Evolutionary conservation across 2,329 filamentous ascomycete species (phyloP), one percentile per base, ranked within the genome.

Genomic region (Bipolaris gigantea): DNA sequence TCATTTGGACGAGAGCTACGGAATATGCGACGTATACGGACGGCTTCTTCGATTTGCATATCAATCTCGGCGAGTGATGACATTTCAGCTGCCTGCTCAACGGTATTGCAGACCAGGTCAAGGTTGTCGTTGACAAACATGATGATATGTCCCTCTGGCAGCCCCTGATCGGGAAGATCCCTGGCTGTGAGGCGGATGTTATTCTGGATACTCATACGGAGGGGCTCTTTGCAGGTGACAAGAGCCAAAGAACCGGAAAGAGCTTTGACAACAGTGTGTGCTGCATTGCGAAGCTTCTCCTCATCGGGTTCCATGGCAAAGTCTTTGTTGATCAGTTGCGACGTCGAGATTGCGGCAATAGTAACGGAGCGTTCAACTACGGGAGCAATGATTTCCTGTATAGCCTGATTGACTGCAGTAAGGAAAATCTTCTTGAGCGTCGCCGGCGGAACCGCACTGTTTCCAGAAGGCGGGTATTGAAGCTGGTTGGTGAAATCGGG

Each of bases 61-160:
- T 99, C 93, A 55, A 99, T 97, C 73, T 99, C 94, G 2, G 90
- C 89, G 35, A 97, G 81, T 9, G 94, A 94, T 57, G 93, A 89
- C 67, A 96, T 90, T 73, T 97, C 93, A 3, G 94, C 95, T 48
- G 94, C 92, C 74, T 94, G 92, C 75, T 99, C 94, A 41, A 99
- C 95, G 59, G 97, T 90, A 64, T 85, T 89, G 70, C 94, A 97
- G 42, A 95, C 93, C 36, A 92, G 83, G 64, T 99, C 94, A 27
- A 99, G 83, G 72, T 99, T 99, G 61, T 95, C 93, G 73, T 97
- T 99, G 57, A 99, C 93, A 75, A 95, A 97, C 90, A 99, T 97
- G 52, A 97, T 85, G 57, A 99, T 94, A 30, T 94, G 90, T 6
- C 94, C 94, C 76, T 99, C 94, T 0, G 94, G 91, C 57, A 99